These are phyloP conservation scores for Dryas drummondii DNA, from an alignment of 306 rosid species.

Conservation along the genomic window DNA sequence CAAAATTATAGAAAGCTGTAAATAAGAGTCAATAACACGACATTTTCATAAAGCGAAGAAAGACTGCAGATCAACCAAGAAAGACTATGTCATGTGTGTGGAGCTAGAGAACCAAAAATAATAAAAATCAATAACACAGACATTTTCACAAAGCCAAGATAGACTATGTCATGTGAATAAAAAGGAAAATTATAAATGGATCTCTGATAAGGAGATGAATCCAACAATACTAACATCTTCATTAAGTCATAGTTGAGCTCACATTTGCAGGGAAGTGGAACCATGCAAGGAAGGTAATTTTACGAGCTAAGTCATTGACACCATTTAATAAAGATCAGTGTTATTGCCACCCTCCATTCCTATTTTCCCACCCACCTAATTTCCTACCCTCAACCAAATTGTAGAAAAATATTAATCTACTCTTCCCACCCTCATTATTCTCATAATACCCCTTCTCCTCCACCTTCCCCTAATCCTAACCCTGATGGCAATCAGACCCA, in stretches of 20 bases:
- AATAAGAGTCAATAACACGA: neutral
- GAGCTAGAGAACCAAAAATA: no score
- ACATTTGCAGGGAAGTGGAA: neutral
- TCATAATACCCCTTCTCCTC: neutral
- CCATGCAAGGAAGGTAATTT: neutral
- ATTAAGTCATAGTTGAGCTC: no score
- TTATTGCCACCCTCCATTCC: neutral
- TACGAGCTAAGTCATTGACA: neutral
- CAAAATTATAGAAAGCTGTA: no score
- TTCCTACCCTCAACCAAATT: no score
- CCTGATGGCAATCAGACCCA: no score
- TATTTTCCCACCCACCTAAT: neutral
- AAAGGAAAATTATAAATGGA: neutral
- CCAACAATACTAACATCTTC: conserved; percentile 4
- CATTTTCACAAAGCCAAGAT: neutral
- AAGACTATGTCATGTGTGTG: neutral
- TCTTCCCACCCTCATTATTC: neutral
- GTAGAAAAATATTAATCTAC: no score
- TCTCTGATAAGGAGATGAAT: neutral
- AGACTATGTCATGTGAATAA: neutral
- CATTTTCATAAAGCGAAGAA: neutral
- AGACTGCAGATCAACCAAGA: neutral
- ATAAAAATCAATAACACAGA: neutral
- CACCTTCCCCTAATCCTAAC: neutral
- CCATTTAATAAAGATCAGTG: neutral